These are phyloP conservation scores for Sindora glabra DNA, from an alignment of 306 rosid genomes.

Conservation along the genomic window DNA sequence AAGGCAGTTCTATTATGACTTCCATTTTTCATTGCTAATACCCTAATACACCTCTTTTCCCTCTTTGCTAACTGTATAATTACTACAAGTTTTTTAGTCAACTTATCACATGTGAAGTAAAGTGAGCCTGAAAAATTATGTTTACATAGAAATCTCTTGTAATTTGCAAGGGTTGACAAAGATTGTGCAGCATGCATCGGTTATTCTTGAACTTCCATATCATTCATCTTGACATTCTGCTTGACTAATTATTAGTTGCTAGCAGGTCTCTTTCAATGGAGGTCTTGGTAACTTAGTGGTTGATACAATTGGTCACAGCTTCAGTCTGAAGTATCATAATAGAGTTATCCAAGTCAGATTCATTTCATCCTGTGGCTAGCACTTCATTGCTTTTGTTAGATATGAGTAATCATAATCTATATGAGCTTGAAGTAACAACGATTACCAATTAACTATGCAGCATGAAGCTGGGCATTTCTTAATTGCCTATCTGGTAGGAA, in stretches of 20 bases:
- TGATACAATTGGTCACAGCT: conserved; percentile 81
- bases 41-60: not conserved
- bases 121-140: not conserved
- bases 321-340: conserved; percentile 76
- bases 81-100: not conserved
- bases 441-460: conserved; percentile 40
- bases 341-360: conserved; percentile 78
- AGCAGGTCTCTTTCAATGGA: conserved; percentile 70
- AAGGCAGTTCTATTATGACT: not conserved
- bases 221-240: not conserved
- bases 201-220: not conserved
- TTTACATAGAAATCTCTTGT: not conserved
- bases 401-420: not conserved
- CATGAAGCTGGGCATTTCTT: conserved; percentile 98
- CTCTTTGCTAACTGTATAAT: not conserved
- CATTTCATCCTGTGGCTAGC: conserved; percentile 4
- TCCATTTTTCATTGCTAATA: not conserved
- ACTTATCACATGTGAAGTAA: not conserved
- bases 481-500: conserved; percentile 78
- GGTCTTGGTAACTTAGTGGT: conserved; percentile 74
- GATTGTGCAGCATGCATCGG: not conserved
- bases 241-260: not conserved
- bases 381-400: not conserved
- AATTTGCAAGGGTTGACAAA: not conserved
- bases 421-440: conserved; percentile 9